phyloP scores from a whole-genome alignment of 495 filamentous ascomycete genomes.

The Trypethelium eluteriae region DNA sequence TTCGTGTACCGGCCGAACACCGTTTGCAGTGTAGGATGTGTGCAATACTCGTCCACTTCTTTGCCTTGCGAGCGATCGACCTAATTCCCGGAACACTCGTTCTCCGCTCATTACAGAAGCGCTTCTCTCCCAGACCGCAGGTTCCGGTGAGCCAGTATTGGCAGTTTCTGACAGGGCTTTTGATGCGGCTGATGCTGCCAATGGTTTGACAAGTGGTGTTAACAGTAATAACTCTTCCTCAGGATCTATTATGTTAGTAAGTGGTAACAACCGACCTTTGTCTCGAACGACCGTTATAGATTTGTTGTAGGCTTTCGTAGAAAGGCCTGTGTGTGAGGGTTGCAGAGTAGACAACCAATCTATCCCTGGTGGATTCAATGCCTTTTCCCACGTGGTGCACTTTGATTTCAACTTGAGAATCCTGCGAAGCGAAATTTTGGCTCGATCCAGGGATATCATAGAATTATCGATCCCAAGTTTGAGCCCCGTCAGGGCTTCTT shows the following conservation, averaged over 20 bases:
- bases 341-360: constrained; percentile 66
- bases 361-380: constrained; percentile 69
- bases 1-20: constrained; percentile 80
- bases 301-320: constrained; percentile 71
- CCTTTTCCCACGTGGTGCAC: constrained; percentile 77
- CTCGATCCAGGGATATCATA: constrained; percentile 66
- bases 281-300: constrained; percentile 84
- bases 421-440: constrained; percentile 63
- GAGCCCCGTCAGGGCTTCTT: constrained; percentile 77
- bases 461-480: constrained; percentile 80
- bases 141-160: constrained; percentile 40
- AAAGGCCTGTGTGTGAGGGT: constrained; percentile 67
- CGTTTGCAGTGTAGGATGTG: constrained; percentile 86
- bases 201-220: constrained; percentile 76
- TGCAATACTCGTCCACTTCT: constrained; percentile 75
- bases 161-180: constrained; percentile 43
- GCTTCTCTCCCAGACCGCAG: constrained; percentile 52
- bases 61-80: constrained; percentile 70
- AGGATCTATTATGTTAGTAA: constrained; percentile 68
- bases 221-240: constrained; percentile 76
- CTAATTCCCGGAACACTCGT: constrained; percentile 76
- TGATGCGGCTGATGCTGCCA: constrained; percentile 72
- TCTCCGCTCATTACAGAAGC: constrained; percentile 77
- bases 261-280: constrained; percentile 66
- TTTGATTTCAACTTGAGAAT: constrained; percentile 67